Conservation (phyloP, 345 rosid genomes). For the Salix exigua region DNA sequence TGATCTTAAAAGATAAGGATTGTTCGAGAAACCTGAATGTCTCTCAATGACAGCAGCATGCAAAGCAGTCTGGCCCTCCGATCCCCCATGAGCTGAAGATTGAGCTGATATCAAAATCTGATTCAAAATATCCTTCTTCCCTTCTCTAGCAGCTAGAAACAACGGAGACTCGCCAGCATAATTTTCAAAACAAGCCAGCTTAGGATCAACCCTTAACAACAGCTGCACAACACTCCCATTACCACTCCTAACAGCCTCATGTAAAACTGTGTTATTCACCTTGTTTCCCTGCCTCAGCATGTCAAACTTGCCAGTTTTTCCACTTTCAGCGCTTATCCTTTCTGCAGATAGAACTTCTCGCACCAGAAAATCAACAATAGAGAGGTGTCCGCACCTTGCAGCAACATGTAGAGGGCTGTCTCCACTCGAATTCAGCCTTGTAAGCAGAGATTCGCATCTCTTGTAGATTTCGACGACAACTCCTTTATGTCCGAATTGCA, state of each 20-base stretch:
- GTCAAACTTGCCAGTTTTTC: background rate
- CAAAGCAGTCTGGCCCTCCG: background rate
- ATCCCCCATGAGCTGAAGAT: constrained; percentile 1
- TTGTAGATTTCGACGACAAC: constrained; percentile 9
- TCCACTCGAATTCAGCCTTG: constrained; percentile 14
- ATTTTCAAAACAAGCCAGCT: background rate
- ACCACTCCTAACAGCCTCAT: background rate
- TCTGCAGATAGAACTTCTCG: background rate
- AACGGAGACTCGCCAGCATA: background rate
- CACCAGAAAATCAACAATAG: constrained; percentile 14
- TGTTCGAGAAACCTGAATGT: background rate
- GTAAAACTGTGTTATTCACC: background rate
- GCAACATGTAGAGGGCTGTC: constrained; percentile 30
- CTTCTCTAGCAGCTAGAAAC: background rate
- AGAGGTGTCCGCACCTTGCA: constrained; percentile 14
- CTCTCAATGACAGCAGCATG: background rate
- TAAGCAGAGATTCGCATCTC: constrained; percentile 12
- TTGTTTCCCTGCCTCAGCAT: background rate
- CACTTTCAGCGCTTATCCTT: background rate
- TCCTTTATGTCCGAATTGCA: constrained; percentile 7
- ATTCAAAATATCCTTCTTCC: background rate
- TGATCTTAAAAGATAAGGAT: background rate
- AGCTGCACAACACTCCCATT: background rate
- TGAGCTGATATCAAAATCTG: background rate
- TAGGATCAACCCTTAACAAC: background rate